phyloP scores from a whole-genome alignment of 2,329 filamentous ascomycete species.

The Elsinoe arachidis region DNA sequence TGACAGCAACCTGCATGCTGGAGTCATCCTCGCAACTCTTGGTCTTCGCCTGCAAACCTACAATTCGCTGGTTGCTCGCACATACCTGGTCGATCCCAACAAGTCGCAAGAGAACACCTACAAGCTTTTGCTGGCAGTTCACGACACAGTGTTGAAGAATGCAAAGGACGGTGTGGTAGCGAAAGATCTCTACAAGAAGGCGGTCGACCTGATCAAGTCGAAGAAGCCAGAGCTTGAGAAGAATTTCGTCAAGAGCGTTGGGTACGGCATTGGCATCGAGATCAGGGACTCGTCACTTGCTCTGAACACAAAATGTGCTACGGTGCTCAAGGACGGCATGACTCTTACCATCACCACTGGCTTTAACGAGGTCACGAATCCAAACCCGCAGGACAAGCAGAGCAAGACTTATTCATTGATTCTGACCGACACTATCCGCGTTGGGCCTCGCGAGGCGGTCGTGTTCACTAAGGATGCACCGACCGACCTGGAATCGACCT shows the following conservation, averaged over 20 bases:
- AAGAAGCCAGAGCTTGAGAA: slow-evolving; percentile 96
- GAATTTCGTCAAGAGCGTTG: slow-evolving; percentile 87
- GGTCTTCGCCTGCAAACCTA: slow-evolving; percentile 95
- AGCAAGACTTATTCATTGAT: slow-evolving; percentile 83
- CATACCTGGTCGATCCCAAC: slow-evolving; percentile 93
- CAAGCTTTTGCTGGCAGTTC: slow-evolving; percentile 74
- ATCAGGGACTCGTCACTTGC: slow-evolving; percentile 74
- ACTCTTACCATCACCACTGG: slow-evolving; percentile 86
- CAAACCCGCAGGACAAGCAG: slow-evolving; percentile 78
- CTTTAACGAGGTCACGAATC: slow-evolving; percentile 81
- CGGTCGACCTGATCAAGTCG: slow-evolving; percentile 65
- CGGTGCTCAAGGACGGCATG: slow-evolving; percentile 90
- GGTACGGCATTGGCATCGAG: slow-evolving; percentile 87
- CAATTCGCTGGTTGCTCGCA: slow-evolving; percentile 82
- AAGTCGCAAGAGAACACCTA: slow-evolving; percentile 93
- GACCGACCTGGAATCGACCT: slow-evolving; percentile 84
- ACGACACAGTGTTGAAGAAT: slow-evolving; percentile 84
- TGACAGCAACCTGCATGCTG: slow-evolving; percentile 72
- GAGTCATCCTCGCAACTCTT: slow-evolving; percentile 86
- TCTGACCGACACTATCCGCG: slow-evolving; percentile 86
- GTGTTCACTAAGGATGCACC: slow-evolving; percentile 92
- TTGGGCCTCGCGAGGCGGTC: slow-evolving; percentile 66
- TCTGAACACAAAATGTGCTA: slow-evolving; percentile 76
- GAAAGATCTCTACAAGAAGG: slow-evolving; percentile 89
- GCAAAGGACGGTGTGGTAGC: slow-evolving; percentile 76